Evolutionary conservation across 306 rosid genomes (phyloP), one percentile per base, ranked within the genome.

Genomic region (Acmispon strigosus): DNA sequence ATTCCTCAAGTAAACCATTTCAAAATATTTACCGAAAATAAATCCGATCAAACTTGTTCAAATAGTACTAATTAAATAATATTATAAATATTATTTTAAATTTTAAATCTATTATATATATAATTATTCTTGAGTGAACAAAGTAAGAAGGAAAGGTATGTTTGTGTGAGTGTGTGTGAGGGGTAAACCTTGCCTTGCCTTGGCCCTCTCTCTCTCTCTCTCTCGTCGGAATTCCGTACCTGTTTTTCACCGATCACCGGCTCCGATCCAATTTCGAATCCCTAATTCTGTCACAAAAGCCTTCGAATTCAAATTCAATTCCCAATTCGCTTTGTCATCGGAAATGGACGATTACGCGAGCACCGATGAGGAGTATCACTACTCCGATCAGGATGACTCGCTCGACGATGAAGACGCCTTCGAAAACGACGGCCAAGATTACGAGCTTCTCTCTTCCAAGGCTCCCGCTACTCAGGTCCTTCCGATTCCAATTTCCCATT

Each of bases 341-440:
- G 41, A 2, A 13, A 90, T 90, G 98, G 88, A 85, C 9, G 90
- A 81, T 72, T 80, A 53, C 51, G 11, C 66, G 24, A 80, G 78
- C 87, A 82, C 85, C 76, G 92, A 91, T 8, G 97, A 84, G 3
- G 95, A 87, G 14, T 87, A 55, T 29, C 81, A 10, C 5, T 77
- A 77, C 84, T 87, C 97, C 83, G 91, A 91, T 88, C 89, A 79
- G 32, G 94, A 86, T 0, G 82, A 64, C 14, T 90, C 86, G 15
- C 72, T 73, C 8, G 84, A 86, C 10, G 85, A 32, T 8, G 37
- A 32, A 7, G 37, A 90, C 6, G 88, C 73, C 17, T 63, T 74
- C 17, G 90, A 72, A 34, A 88, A 84, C 74, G 94, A 90, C 4
- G 96, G 84, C 41, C 43, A 70, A 45, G 85, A 80, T 73, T 50